These are phyloP conservation scores for Nemophila menziesii DNA, from an alignment of 257 asterid species.

Conservation along the genomic window DNA sequence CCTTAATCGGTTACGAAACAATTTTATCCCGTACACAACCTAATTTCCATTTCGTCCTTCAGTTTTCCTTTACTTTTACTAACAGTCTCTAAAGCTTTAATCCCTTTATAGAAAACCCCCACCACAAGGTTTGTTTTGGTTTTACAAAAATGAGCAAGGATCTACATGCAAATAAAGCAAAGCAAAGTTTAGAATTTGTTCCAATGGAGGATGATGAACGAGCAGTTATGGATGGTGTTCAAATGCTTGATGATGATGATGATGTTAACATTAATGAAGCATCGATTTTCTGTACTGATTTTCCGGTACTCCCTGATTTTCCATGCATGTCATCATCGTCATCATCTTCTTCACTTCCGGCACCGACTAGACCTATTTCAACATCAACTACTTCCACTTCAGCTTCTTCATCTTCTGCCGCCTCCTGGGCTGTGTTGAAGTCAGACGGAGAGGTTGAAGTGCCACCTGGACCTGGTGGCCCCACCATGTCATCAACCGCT, in stretches of 20 bases:
- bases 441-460: slow-evolving; percentile 20
- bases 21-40: not conserved
- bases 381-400: slow-evolving; percentile 7
- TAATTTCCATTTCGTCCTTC: slow-evolving; percentile 26
- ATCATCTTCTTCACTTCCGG: slow-evolving; percentile 53
- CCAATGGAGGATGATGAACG: slow-evolving; percentile 18
- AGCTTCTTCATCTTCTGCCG: slow-evolving; percentile 12
- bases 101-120: not conserved
- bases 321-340: slow-evolving; percentile 96
- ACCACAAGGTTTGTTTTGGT: not conserved
- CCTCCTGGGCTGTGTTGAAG: slow-evolving; percentile 29
- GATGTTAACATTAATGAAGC: slow-evolving; percentile 24
- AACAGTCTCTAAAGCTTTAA: not conserved
- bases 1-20: slow-evolving; percentile 43
- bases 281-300: slow-evolving; percentile 44
- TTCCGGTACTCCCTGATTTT: slow-evolving; percentile 63
- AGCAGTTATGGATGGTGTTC: slow-evolving; percentile 5
- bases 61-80: not conserved
- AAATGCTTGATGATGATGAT: slow-evolving; percentile 16
- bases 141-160: not conserved
- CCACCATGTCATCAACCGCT: slow-evolving; percentile 38
- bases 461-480: slow-evolving; percentile 12
- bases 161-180: not conserved
- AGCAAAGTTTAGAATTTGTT: not conserved
- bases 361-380: slow-evolving; percentile 8